A percentile compares a stretch with the other conserved stretches of the same genome.
Evolutionary conservation across 2,329 filamentous ascomycete genomes (phyloP).

Genomic region (Hypoxylon sp.): DNA sequence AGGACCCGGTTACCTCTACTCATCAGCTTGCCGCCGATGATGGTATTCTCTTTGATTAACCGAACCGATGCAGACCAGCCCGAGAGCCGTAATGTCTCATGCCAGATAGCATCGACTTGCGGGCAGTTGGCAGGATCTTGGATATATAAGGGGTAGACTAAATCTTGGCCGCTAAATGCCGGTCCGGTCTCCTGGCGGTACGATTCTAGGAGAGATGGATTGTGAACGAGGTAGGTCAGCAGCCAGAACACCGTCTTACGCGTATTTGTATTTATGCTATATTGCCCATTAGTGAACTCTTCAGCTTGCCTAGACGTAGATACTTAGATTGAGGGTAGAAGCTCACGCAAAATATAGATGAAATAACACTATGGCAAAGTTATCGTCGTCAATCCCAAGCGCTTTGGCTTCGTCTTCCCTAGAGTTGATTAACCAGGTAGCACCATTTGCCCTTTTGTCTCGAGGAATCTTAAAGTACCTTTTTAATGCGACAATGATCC

Average conservation of each 20-base stretch:
- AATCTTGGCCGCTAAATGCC: slow-evolving; percentile 49
- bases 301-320: no score
- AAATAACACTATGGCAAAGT: slow-evolving; percentile 45
- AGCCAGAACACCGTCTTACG: slow-evolving; percentile 52
- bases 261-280: slow-evolving; percentile 52
- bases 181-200: slow-evolving; percentile 46
- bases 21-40: slow-evolving; percentile 51
- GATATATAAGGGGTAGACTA: slow-evolving; percentile 54
- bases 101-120: slow-evolving; percentile 48
- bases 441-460: slow-evolving; percentile 18
- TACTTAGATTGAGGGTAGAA: neutral
- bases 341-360: slow-evolving; percentile 39
- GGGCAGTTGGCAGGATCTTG: slow-evolving; percentile 49
- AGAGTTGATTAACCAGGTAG: slow-evolving; percentile 46
- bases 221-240: slow-evolving; percentile 45
- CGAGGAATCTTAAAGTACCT: slow-evolving; percentile 42
- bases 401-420: slow-evolving; percentile 46
- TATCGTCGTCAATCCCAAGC: slow-evolving; percentile 34
- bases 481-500: slow-evolving; percentile 30
- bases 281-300: neutral
- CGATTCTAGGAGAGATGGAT: slow-evolving; percentile 38
- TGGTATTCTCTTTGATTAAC: slow-evolving; percentile 41
- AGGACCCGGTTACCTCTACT: slow-evolving; percentile 50
- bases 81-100: slow-evolving; percentile 49
- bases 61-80: slow-evolving; percentile 49